Evolutionary conservation across 345 rosid species (phyloP).

Genomic region (Hibiscus mutabilis): DNA sequence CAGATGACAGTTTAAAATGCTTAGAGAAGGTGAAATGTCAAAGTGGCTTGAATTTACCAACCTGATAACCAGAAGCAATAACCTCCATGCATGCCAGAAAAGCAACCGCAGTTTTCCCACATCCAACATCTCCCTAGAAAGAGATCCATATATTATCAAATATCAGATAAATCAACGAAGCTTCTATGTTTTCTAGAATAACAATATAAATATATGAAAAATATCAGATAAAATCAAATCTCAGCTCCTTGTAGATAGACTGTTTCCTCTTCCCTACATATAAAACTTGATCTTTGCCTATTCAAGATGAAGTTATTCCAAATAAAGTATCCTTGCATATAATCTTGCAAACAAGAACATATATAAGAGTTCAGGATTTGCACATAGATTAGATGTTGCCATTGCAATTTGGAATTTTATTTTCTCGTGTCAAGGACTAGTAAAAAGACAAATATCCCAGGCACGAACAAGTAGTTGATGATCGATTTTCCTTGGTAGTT

Average conservation of each 20-base stretch:
- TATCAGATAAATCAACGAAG: slow-evolving; percentile 2
- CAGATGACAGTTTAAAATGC: neutral
- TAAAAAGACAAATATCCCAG: neutral
- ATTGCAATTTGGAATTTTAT: neutral
- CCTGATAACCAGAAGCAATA: slow-evolving; percentile 89
- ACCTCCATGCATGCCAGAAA: slow-evolving; percentile 98
- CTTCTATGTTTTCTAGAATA: slow-evolving; percentile 11
- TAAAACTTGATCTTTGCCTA: neutral
- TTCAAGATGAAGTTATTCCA: slow-evolving; percentile 6
- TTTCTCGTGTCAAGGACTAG: neutral
- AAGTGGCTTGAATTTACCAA: slow-evolving; percentile 26
- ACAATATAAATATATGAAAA: slow-evolving; percentile 2
- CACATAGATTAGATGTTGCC: neutral
- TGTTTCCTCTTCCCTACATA: neutral
- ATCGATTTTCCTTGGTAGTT: neutral
- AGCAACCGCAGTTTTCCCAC: slow-evolving; percentile 94
- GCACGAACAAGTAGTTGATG: neutral
- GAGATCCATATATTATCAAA: slow-evolving; percentile 14
- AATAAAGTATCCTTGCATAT: neutral
- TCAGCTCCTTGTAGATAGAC: neutral
- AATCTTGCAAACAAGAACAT: neutral
- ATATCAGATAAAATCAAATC: slow-evolving; percentile 1
- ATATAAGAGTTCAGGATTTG: neutral
- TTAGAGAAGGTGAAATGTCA: neutral
- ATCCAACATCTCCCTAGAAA: slow-evolving; percentile 91